Evolutionary conservation across 2,329 filamentous ascomycete genomes (phyloP), one percentile per base, ranked within the genome.

Genomic region (Aspergillus sp.): DNA sequence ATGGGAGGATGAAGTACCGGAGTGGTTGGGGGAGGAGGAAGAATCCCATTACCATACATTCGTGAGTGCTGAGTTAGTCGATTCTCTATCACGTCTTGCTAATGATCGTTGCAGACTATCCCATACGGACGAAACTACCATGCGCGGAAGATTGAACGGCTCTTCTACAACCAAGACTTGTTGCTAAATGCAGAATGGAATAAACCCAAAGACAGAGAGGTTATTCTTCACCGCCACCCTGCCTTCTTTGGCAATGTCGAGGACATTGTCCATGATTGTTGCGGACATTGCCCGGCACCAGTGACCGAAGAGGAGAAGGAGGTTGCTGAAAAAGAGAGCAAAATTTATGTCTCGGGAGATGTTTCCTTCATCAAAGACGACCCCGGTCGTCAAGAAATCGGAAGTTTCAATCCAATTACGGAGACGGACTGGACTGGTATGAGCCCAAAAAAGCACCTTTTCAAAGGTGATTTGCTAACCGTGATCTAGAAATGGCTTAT

Each of bases 181-280:
- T 78, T 95, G 6, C 81, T 95, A 16, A 94, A 95, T 62, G 88
- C 88, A 0, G 89, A 95, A 65, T 95, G 91, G 90, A 95, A 94
- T 61, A 85, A 87, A 57, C 78, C 81, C 1, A 85, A 89, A 55
- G 86, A 91, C 40, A 82, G 90, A n/a, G 77, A 86, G 21, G 86
- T 92, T 1, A 84, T 89, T 56, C 77, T 95, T 4, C 91, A 96
- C 71, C 83, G 91, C 2, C 91, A 95, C 63, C 90, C 91, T 3
- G 89, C 88, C 11, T 95, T 95, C 69, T 93, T 95, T 62, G 90
- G 91, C 0, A 81, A 84, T 25, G 84, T 87, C 4, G 77, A 86
- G 51, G 87, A 94, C 70, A 82, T 94, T 6, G 81, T 93, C 49
- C 76, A 84, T 25, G 91, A 96, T 65, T 96, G 91, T 68, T 96